Percentiles rank a stretch among this genome's conserved stretches.
Conservation (phyloP, 1,139 yeast species). For the Geotrichum restrictum region DNA sequence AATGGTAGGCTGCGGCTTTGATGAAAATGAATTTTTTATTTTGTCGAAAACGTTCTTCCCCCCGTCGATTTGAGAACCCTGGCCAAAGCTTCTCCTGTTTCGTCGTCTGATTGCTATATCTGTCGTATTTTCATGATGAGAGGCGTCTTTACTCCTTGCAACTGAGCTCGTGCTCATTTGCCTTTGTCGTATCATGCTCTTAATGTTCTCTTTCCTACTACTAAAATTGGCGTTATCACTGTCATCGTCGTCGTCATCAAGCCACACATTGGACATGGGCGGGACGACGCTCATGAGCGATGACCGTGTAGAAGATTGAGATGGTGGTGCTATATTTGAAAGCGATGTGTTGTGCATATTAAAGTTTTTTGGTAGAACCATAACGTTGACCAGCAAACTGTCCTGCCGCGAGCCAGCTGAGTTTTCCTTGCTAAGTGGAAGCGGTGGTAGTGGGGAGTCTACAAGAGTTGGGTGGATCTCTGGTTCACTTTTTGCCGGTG, state of each 20-base stretch:
- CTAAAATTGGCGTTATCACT: constrained; percentile 2
- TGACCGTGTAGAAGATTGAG: constrained; percentile 5
- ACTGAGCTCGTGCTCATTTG: neutral
- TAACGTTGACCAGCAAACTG: constrained; percentile 16
- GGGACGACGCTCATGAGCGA: constrained; percentile 13
- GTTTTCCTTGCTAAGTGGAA: neutral
- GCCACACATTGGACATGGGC: constrained; percentile 19
- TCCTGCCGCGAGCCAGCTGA: neutral
- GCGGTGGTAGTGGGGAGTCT: neutral
- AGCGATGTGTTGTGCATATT: neutral
- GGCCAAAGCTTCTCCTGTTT: neutral
- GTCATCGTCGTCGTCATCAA: constrained; percentile 20
- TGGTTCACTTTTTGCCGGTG: too few species aligned
- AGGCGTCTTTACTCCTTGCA: neutral
- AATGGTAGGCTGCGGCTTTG: constrained; percentile 1
- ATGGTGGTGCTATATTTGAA: neutral
- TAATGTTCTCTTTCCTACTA: neutral
- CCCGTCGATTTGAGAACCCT: neutral
- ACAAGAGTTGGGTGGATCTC: too few species aligned
- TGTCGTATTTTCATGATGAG: neutral
- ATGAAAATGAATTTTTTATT: neutral
- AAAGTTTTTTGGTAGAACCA: constrained; percentile 16
- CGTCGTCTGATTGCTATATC: neutral
- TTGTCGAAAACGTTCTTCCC: constrained; percentile 1
- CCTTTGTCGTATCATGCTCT: neutral